Evolutionary conservation across 2,329 filamentous ascomycete genomes (phyloP).

Genomic region (Exophiala calicioides): DNA sequence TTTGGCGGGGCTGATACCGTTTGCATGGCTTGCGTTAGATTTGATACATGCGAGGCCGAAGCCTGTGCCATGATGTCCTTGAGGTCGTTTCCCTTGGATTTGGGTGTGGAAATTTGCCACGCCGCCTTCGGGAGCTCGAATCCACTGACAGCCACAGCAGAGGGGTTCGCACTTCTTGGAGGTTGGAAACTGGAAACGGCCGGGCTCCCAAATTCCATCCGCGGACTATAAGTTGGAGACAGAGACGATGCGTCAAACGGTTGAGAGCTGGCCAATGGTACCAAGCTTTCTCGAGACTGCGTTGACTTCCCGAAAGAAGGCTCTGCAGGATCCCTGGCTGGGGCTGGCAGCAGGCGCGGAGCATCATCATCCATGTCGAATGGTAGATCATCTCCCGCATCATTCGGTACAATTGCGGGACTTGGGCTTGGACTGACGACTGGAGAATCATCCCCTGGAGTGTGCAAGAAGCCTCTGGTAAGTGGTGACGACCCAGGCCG

Average conservation of each 20-base stretch:
- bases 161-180: background rate
- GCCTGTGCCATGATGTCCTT: conserved; percentile 73
- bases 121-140: conserved; percentile 41
- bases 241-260: background rate
- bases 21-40: conserved; percentile 54
- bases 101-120: conserved; percentile 57
- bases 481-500: conserved; percentile 44
- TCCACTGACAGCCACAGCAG: conserved; percentile 5
- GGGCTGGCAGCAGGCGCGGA: conserved; percentile 12
- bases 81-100: conserved; percentile 68
- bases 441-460: conserved; percentile 12
- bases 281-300: background rate
- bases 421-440: conserved; percentile 42
- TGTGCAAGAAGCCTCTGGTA: conserved; percentile 9
- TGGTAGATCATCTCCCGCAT: conserved; percentile 74
- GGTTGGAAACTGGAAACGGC: background rate
- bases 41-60: conserved; percentile 53
- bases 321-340: background rate
- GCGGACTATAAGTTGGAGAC: background rate
- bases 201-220: conserved; percentile 4
- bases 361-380: conserved; percentile 89
- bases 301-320: background rate
- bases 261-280: background rate
- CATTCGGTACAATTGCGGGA: conserved; percentile 60
- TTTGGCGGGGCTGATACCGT: conserved; percentile 42